A percentile compares a stretch with the other conserved stretches of the same genome.
These are phyloP conservation scores for Cryptococcus hybrid DNA, from an alignment of 1,284 basidiomycete genomes.

Conservation along the genomic window DNA sequence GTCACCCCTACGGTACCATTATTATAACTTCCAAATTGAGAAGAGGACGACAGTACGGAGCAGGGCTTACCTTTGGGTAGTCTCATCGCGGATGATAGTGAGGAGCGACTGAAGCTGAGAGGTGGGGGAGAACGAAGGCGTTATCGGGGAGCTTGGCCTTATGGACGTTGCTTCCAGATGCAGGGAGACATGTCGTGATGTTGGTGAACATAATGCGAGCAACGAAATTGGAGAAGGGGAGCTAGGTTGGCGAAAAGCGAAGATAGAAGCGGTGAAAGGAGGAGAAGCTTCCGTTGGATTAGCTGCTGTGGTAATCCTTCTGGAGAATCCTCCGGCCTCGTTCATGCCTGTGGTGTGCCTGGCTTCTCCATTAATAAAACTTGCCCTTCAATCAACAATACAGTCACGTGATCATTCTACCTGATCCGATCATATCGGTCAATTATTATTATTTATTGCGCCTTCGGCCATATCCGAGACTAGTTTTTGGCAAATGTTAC, in stretches of 20 bases:
- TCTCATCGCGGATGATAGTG: conserved; percentile 89
- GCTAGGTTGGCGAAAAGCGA: neutral
- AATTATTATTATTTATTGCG: no score
- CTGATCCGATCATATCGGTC: no score
- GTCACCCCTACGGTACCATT: conserved; percentile 65
- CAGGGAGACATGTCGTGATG: conserved; percentile 28
- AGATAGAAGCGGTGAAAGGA: neutral
- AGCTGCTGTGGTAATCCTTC: neutral
- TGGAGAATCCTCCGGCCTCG: no score
- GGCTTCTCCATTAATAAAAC: neutral
- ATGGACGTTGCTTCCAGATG: conserved; percentile 35
- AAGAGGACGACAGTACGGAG: neutral
- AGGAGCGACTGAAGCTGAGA: conserved; percentile 92
- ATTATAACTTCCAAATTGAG: neutral
- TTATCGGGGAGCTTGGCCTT: conserved; percentile 39
- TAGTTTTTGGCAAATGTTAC: no score
- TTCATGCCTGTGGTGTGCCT: neutral
- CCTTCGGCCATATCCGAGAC: no score
- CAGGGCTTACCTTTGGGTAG: conserved; percentile 57
- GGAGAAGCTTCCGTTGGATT: neutral
- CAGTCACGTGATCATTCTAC: neutral
- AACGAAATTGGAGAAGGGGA: neutral
- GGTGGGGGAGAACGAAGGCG: conserved; percentile 56
- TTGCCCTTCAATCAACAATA: neutral
- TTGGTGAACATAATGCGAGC: conserved; percentile 11